Base-by-base conservation (phyloP, 805 yeast genomes). In the Kluyveromyces siamensis region DNA sequence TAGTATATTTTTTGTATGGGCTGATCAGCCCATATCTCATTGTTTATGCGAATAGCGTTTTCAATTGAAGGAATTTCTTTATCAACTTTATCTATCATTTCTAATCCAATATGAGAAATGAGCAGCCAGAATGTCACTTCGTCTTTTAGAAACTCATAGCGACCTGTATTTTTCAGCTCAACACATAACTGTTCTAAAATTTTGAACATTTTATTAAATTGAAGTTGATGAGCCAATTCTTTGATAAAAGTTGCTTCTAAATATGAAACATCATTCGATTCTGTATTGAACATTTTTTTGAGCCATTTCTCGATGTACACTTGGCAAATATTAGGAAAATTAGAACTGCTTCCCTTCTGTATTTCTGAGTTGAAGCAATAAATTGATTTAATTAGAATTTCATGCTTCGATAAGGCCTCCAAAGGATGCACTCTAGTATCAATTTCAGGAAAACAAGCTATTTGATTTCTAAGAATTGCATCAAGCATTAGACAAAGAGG, bases 291-390 rank as follows among this genome's bases (percentile, higher is more conserved):
- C 6, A 42, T 16, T 7, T 37, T 47, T 13, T 30, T 48, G 7
- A 66, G 36, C 70, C 74, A 70, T 41, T 63, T 61, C 8, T 52
- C 55, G 9, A 60, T 49, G 47, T 67, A 70, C n/a, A 57, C 50
- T 10, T 58, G 54, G 1, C 67, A 46, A 17, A 72, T 63, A 42
- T 63, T 61, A 1, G 50, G 51, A 11, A 72, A 51, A 45, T 70
- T 69, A 2, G 46, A 21, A 11, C 62, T 60, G 4, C 67, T 58
- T 40, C 62, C 64, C 11, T 64, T 52, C 27, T 57, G 63, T 54
- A 64, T 59, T 50, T 71, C 74, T 11, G 61, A 43, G 14, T 66
- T 58, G 8, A 72, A 52, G 27, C 60, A 63, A 51, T 66, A 71
- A 14, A 59, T 59, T 3, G 67, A 48, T 50, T 61, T 69, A 2